Percentiles rank a stretch among this genome's conserved stretches.
Evolutionary conservation across 2,329 filamentous ascomycete genomes (phyloP).

Genomic region (Endocalyx cinctus): DNA sequence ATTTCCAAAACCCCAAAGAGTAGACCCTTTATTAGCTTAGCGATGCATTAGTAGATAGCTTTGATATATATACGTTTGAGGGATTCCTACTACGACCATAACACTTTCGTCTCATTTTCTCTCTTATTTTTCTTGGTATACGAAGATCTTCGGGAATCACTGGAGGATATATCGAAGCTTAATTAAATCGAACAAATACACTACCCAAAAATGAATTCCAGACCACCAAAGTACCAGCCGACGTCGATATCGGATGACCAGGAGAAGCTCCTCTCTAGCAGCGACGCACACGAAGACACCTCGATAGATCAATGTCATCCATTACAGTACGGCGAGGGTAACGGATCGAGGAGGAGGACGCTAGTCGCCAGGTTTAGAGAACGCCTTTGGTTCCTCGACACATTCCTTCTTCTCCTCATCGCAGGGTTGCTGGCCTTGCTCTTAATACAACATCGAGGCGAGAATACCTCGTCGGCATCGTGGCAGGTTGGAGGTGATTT

Average conservation of each 20-base stretch:
- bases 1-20: too few relatives aligned
- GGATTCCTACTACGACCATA: too few relatives aligned
- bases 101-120: too few relatives aligned
- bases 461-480: constrained; percentile 13
- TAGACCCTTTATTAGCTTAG: too few relatives aligned
- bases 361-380: constrained; percentile 12
- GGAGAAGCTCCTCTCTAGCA: constrained; percentile 24
- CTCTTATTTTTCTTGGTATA: too few relatives aligned
- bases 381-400: constrained; percentile 30
- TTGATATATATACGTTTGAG: too few relatives aligned
- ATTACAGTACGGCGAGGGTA: constrained; percentile 7
- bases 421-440: constrained; percentile 16
- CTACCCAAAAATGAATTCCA: constrained; percentile 11
- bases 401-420: constrained; percentile 26
- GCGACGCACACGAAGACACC: constrained; percentile 32
- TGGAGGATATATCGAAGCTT: too few relatives aligned
- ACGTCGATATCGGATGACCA: constrained; percentile 21
- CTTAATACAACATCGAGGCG: constrained; percentile 24
- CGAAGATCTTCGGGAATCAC: too few relatives aligned
- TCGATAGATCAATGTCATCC: constrained; percentile 25
- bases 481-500: constrained; percentile 33
- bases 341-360: constrained; percentile 8
- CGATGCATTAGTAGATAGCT: too few relatives aligned
- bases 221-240: constrained; percentile 16
- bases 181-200: too few relatives aligned